A percentile compares a stretch with the other conserved stretches of the same genome.
These are phyloP conservation scores for Musa beccarii DNA, from an alignment of 176 grass and related monocot genomes.

Conservation along the genomic window DNA sequence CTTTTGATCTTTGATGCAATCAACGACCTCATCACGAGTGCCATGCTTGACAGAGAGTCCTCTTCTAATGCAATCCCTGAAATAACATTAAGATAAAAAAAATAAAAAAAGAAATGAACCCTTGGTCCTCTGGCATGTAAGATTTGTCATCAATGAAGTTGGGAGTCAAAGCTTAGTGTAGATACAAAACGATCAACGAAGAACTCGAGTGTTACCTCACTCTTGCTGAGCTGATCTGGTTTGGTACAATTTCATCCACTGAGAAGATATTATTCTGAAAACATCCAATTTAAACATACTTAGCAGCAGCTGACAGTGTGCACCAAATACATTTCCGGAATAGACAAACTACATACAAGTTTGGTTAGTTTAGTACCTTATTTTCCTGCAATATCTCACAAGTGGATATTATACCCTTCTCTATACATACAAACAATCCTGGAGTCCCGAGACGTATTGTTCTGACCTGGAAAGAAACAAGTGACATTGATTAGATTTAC, in stretches of 20 bases:
- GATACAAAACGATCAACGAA: not conserved
- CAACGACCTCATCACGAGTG: not conserved
- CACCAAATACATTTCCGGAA: not conserved
- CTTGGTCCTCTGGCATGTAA: not conserved
- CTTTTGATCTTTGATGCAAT: not conserved
- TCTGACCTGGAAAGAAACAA: slow-evolving; percentile 32
- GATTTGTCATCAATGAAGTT: not conserved
- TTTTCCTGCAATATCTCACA: slow-evolving; percentile 45
- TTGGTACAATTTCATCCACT: slow-evolving; percentile 74
- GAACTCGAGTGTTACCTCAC: slow-evolving; percentile 46
- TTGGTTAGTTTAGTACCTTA: slow-evolving; percentile 28
- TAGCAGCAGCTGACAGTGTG: not conserved
- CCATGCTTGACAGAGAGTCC: not conserved
- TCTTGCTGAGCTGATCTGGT: slow-evolving; percentile 90
- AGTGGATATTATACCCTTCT: slow-evolving; percentile 56
- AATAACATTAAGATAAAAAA: not conserved
- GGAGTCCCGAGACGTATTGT: slow-evolving; percentile 62
- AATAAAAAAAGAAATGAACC: not conserved
- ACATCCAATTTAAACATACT: not conserved
- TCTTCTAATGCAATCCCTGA: not conserved
- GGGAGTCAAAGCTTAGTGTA: not conserved
- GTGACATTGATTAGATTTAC: too few relatives aligned
- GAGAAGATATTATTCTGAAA: slow-evolving; percentile 66
- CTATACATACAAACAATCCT: slow-evolving; percentile 58
- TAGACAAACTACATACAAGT: not conserved